These are phyloP conservation scores for Erigeron canadensis DNA, from an alignment of 129 eudicot species.

Conservation along the genomic window DNA sequence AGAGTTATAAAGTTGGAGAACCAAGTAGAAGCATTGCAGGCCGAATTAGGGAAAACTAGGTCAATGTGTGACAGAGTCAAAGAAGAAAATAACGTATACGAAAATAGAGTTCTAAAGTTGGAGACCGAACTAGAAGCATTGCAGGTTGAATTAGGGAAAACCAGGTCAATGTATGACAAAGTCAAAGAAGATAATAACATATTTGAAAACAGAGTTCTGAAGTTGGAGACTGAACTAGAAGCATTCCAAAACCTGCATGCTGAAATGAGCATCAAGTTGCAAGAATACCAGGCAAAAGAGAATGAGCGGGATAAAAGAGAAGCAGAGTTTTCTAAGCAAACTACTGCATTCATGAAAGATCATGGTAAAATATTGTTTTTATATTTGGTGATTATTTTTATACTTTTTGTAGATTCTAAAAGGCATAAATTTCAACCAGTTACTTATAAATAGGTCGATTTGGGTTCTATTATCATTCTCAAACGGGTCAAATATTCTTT, in stretches of 20 bases:
- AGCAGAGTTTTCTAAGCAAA: constrained; percentile 43
- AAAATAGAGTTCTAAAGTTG: constrained; percentile 10
- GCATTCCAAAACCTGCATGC: constrained; percentile 39
- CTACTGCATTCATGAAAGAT: constrained; percentile 31
- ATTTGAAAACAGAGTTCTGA: constrained; percentile 14
- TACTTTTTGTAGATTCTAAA: neutral
- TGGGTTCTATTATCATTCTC: neutral
- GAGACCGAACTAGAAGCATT: constrained; percentile 29
- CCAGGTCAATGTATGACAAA: constrained; percentile 29
- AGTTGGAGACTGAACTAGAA: constrained; percentile 19
- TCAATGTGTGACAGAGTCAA: constrained; percentile 28
- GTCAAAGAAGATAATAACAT: constrained; percentile 46
- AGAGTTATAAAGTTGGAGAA: neutral
- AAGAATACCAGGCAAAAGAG: constrained; percentile 40
- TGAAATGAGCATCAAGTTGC: constrained; percentile 39
- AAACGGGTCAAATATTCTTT: neutral
- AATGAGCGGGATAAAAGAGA: constrained; percentile 46
- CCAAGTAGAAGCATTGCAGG: constrained; percentile 37
- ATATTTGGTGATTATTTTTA: neutral
- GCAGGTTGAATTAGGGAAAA: constrained; percentile 43
- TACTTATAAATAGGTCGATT: neutral
- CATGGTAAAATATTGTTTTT: constrained; percentile 38
- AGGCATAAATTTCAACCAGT: neutral
- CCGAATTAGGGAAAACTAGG: constrained; percentile 41
- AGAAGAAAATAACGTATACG: constrained; percentile 43